Evolutionary conservation across 495 filamentous ascomycete species (phyloP).

Genomic region (Talaromyces adpressus): DNA sequence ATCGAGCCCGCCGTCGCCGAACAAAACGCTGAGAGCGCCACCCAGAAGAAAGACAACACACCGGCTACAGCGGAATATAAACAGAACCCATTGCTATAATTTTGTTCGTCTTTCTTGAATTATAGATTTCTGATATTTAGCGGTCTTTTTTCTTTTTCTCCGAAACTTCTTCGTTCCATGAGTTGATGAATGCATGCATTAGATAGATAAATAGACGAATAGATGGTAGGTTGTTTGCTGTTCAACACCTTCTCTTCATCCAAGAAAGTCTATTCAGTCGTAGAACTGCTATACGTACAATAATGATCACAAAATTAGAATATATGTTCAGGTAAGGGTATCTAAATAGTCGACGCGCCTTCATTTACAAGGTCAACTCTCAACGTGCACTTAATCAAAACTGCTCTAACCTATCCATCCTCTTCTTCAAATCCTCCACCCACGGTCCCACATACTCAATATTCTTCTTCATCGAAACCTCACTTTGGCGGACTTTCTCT

Average conservation of each 20-base stretch:
- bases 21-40: constrained; percentile 22
- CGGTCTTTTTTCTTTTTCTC: neutral
- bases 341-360: neutral
- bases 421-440: constrained; percentile 81
- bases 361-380: neutral
- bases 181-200: neutral
- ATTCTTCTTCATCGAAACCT: constrained; percentile 66
- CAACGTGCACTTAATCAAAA: neutral
- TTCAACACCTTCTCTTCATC: no score
- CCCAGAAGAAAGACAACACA: constrained; percentile 20
- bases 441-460: constrained; percentile 75
- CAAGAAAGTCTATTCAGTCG: no score
- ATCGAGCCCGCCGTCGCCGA: constrained; percentile 26
- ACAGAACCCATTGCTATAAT: constrained; percentile 55
- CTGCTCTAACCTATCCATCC: constrained; percentile 49
- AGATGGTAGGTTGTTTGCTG: neutral
- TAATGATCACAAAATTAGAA: neutral
- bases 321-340: constrained; percentile 1
- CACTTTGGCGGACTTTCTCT: constrained; percentile 57
- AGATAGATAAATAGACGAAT: constrained; percentile 7
- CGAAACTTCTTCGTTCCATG: neutral
- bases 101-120: neutral
- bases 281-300: no score
- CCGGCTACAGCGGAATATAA: constrained; percentile 50
- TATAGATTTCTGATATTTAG: constrained; percentile 1